These are phyloP conservation scores for Aschersonia sp. DNA, from an alignment of 2,329 filamentous ascomycete genomes.

Conservation along the genomic window DNA sequence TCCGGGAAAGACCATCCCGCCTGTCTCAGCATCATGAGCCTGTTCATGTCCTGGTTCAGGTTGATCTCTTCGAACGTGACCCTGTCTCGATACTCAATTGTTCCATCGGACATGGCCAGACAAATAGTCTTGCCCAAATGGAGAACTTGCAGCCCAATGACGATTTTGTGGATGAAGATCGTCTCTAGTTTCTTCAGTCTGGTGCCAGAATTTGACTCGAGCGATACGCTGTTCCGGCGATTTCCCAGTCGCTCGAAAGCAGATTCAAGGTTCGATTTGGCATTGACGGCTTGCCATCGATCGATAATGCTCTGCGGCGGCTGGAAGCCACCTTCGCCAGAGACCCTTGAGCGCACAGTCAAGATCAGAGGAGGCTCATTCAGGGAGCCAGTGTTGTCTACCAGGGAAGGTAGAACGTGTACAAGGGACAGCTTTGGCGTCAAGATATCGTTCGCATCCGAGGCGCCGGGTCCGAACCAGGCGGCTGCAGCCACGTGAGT, in stretches of 20 bases:
- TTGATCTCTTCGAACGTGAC: slow-evolving; percentile 56
- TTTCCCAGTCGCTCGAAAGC: slow-evolving; percentile 62
- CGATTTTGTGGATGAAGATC: slow-evolving; percentile 53
- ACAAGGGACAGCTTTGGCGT: slow-evolving; percentile 58
- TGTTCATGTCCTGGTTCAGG: slow-evolving; percentile 46
- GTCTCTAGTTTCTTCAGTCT: slow-evolving; percentile 52
- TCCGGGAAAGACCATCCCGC: slow-evolving; percentile 61
- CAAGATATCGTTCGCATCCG: slow-evolving; percentile 29
- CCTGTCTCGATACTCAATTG: slow-evolving; percentile 66
- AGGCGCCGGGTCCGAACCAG: slow-evolving; percentile 36
- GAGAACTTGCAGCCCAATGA: slow-evolving; percentile 52
- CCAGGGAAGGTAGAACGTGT: slow-evolving; percentile 53
- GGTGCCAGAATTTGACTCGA: slow-evolving; percentile 16
- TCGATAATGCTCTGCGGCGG: slow-evolving; percentile 62
- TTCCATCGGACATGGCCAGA: slow-evolving; percentile 66
- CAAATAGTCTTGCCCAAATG: slow-evolving; percentile 60
- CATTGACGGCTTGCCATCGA: slow-evolving; percentile 67
- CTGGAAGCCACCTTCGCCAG: slow-evolving; percentile 40
- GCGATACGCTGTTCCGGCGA: slow-evolving; percentile 39
- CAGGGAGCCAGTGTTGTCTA: slow-evolving; percentile 43
- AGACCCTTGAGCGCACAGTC: slow-evolving; percentile 52
- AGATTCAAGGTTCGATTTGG: slow-evolving; percentile 51
- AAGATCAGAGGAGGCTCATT: slow-evolving; percentile 49
- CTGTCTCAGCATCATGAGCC: slow-evolving; percentile 57
- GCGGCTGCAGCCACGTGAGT: slow-evolving; percentile 42